Evolutionary conservation across 2,329 filamentous ascomycete genomes (phyloP).

Genomic region (Sporothrix curviconia): DNA sequence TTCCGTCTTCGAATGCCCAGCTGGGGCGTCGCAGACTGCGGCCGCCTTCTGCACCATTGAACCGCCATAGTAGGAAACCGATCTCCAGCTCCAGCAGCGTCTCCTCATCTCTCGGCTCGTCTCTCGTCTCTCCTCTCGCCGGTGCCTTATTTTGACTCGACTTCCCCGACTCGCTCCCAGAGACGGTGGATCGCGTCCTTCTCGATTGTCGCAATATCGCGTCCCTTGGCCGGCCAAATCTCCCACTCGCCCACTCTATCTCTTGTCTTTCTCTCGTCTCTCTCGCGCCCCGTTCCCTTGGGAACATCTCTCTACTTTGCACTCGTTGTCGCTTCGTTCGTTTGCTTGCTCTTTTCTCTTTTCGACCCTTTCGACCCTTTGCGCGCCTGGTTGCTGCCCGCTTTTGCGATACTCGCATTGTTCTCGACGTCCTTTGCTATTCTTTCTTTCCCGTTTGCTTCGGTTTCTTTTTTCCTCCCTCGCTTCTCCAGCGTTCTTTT

Average conservation of each 20-base stretch:
- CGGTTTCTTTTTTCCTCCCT: not conserved
- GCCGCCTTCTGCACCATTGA: constrained; percentile 2
- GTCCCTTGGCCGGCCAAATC: not conserved
- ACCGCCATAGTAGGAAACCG: too few relatives aligned
- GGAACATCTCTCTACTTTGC: not conserved
- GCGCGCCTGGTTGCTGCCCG: constrained; percentile 14
- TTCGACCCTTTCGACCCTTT: not conserved
- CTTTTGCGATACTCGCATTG: not conserved
- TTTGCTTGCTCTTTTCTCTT: not conserved
- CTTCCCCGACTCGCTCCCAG: not conserved
- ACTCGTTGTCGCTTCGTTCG: not conserved
- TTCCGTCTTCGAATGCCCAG: not conserved
- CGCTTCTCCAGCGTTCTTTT: not conserved
- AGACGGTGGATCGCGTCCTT: not conserved
- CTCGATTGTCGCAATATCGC: not conserved
- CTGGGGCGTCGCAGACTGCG: constrained; percentile 4
- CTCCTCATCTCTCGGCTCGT: not conserved
- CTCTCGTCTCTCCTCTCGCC: not conserved
- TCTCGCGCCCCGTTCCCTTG: not conserved
- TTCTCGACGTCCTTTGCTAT: not conserved
- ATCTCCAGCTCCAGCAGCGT: not conserved
- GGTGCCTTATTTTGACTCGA: not conserved
- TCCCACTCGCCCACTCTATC: not conserved
- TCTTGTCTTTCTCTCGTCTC: not conserved
- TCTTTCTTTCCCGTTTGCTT: too few relatives aligned